phyloP scores from a whole-genome alignment of 1,139 yeast genomes.

The Waltiozyma sp. region DNA sequence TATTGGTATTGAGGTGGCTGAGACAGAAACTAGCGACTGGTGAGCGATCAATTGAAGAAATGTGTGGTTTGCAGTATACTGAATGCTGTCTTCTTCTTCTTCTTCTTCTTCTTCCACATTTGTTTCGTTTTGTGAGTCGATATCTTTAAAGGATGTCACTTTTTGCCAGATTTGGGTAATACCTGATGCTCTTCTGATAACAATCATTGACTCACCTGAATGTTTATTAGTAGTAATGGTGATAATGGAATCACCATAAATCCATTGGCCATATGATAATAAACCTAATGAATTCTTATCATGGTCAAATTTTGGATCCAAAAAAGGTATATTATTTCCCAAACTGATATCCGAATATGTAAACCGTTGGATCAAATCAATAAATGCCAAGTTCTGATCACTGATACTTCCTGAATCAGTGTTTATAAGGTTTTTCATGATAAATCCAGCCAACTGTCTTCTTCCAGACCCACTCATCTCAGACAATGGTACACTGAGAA shows the following conservation, averaged over 20 bases:
- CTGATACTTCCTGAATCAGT: slow-evolving; percentile 25
- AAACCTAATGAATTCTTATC: slow-evolving; percentile 24
- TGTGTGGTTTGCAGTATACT: slow-evolving; percentile 31
- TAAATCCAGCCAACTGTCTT: slow-evolving; percentile 46
- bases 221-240: slow-evolving; percentile 42
- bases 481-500: slow-evolving; percentile 30
- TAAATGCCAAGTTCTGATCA: slow-evolving; percentile 48
- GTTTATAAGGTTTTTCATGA: slow-evolving; percentile 46
- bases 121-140: too few species aligned
- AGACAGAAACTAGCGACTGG: not conserved
- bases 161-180: slow-evolving; percentile 31
- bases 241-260: slow-evolving; percentile 47
- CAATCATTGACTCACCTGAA: slow-evolving; percentile 43
- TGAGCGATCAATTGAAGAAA: slow-evolving; percentile 29
- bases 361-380: slow-evolving; percentile 61
- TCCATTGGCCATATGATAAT: slow-evolving; percentile 69
- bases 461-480: slow-evolving; percentile 45
- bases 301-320: slow-evolving; percentile 3
- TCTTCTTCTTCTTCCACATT: slow-evolving; percentile 2
- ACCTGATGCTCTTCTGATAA: slow-evolving; percentile 61
- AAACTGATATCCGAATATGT: slow-evolving; percentile 44
- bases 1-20: slow-evolving; percentile 17
- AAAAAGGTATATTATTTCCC: not conserved
- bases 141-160: too few species aligned
- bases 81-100: slow-evolving; percentile 5